A percentile compares a stretch with the other conserved stretches of the same genome.
phyloP scores from a whole-genome alignment of 805 yeast species.

The Danielia reshetovae region DNA sequence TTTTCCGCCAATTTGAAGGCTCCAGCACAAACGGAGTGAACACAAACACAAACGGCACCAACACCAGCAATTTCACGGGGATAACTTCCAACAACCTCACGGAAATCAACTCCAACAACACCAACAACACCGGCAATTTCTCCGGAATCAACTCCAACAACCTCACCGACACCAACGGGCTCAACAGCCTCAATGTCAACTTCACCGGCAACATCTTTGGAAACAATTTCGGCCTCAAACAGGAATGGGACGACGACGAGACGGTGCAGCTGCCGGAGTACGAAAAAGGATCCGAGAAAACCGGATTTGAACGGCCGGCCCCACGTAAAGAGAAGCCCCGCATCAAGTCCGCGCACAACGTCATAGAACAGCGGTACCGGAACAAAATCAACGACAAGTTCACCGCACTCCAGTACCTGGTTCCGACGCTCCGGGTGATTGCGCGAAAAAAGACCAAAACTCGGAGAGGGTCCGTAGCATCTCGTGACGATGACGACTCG shows the following conservation, averaged over 20 bases:
- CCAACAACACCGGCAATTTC: not conserved
- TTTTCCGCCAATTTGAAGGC: no score
- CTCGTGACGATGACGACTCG: slow-evolving; percentile 9
- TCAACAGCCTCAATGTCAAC: no score
- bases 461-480: not conserved
- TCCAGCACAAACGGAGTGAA: no score
- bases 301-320: not conserved
- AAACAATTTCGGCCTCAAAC: no score
- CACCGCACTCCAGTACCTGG: slow-evolving; percentile 33
- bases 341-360: slow-evolving; percentile 35
- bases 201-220: no score
- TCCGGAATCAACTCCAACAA: not conserved
- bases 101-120: no score
- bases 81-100: no score
- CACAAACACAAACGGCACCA: no score
- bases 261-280: not conserved
- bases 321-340: slow-evolving; percentile 15
- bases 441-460: slow-evolving; percentile 18
- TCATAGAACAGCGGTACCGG: slow-evolving; percentile 41
- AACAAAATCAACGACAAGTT: slow-evolving; percentile 41
- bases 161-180: no score
- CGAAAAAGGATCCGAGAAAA: not conserved
- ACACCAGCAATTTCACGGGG: no score
- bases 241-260: not conserved
- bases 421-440: slow-evolving; percentile 34